Base-by-base conservation (phyloP, 345 rosid species). In the Lumnitzera littorea region DNA sequence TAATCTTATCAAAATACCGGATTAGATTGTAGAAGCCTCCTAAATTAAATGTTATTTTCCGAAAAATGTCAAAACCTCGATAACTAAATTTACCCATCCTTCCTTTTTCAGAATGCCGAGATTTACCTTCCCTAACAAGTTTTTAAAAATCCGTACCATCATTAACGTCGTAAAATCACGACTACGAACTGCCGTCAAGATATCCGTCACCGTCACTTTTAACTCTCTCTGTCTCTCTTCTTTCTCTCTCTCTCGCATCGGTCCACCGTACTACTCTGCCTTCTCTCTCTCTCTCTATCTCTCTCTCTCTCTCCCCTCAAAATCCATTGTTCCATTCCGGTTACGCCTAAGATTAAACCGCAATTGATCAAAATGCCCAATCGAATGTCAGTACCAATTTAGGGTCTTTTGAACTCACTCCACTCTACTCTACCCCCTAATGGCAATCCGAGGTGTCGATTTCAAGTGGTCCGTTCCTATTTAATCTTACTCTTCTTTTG, bases 401-500 rank as follows among this genome's bases (percentile, higher is more conserved):
- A 68, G 77, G 74, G 66, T 51, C 65, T 51, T 16, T 25, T 9
- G 11, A 36, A 27, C 60, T 50, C 50, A 17, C n/a, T 51, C 56
- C 46, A 20, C 58, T 7, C 50, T 29, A 11, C 15, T 53, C 31
- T 3, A 11, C 14, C 12, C 3, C 27, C 51, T 12, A 49, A 95
- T 91, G 97, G 91, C 96, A 57, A 77, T 85, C 54, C 70, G 95
- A 75, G 97, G 99, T 53, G 87, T 86, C 55, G 91, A 95, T 81
- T 88, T 90, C 83, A 88, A 95, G 85, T 95, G 97, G 99, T 95
- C 20, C 63, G 86, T 65, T 69, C 66, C 56, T 48, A 56, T 65
- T 57, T 60, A 36, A 36, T 49, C 54, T 68, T 62, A 17, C 43
- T 4, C 41, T 2, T 53, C 43, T 2, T 41, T 5, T 4, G 3